Evolutionary conservation across 306 rosid genomes (phyloP).

Genomic region (Quercus aquifolioides): DNA sequence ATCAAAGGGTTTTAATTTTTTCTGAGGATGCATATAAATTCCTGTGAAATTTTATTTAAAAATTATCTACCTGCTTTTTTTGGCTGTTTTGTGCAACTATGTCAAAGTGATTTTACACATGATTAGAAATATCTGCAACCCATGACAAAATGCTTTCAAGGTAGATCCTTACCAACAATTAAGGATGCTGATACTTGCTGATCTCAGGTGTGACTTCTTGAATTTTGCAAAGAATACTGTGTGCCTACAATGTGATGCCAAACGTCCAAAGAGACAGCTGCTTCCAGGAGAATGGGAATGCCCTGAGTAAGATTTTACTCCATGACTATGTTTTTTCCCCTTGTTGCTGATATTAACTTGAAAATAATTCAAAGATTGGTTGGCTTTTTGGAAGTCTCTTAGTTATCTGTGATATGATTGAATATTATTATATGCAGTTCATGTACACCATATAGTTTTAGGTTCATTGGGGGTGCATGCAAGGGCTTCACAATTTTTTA

Average conservation of each 20-base stretch:
- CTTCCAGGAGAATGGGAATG: constrained; percentile 99
- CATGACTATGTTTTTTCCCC: constrained; percentile 1
- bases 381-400: not conserved
- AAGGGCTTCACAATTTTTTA: not conserved
- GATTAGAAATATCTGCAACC: not conserved
- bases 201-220: constrained; percentile 94
- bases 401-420: not conserved
- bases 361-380: not conserved
- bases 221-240: constrained; percentile 84
- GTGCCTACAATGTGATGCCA: constrained; percentile 97
- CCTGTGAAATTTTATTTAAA: not conserved
- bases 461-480: not conserved
- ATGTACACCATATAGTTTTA: not conserved
- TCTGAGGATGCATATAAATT: constrained; percentile 15
- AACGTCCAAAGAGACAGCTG: constrained; percentile 95
- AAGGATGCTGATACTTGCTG: constrained; percentile 23
- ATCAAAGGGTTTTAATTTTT: not conserved
- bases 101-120: not conserved
- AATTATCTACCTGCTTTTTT: not conserved
- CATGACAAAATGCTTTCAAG: not conserved
- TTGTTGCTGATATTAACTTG: constrained; percentile 3
- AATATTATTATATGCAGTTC: not conserved
- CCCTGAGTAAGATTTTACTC: constrained; percentile 70
- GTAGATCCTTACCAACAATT: constrained; percentile 16
- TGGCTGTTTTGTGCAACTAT: not conserved